A percentile compares a stretch with the other conserved stretches of the same genome.
These are phyloP conservation scores for Diversispora eburnea DNA, from an alignment of 192 early-diverging fungal species.

Conservation along the genomic window DNA sequence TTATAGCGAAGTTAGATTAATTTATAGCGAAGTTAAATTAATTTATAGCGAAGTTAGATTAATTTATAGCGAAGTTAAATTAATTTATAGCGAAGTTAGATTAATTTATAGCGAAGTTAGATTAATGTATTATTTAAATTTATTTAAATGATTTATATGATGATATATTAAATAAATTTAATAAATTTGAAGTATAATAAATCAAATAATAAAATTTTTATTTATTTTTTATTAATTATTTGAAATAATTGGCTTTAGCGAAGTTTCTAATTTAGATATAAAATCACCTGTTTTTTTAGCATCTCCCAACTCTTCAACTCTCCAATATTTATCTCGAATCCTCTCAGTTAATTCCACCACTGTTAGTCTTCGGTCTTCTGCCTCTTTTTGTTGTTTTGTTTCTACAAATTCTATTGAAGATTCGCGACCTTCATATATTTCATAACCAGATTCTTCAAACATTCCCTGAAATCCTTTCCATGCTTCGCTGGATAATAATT, in stretches of 20 bases:
- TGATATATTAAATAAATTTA: too few relatives aligned
- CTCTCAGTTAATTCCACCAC: slow-evolving; percentile 21
- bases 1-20: too few relatives aligned
- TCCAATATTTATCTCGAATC: slow-evolving; percentile 5
- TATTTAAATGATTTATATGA: too few relatives aligned
- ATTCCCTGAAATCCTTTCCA: slow-evolving; percentile 20
- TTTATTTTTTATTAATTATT: too few relatives aligned
- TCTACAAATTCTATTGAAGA: neutral
- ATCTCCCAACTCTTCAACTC: slow-evolving; percentile 13
- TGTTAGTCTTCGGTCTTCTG: slow-evolving; percentile 6
- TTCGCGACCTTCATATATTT: slow-evolving; percentile 16
- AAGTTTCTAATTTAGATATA: slow-evolving; percentile 3
- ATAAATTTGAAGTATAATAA: too few relatives aligned
- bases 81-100: too few relatives aligned
- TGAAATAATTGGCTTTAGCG: neutral
- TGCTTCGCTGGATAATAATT: slow-evolving; percentile 12
- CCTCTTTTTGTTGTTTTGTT: neutral
- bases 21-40: too few relatives aligned
- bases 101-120: too few relatives aligned
- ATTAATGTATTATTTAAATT: too few relatives aligned
- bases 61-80: too few relatives aligned
- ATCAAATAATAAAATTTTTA: too few relatives aligned
- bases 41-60: too few relatives aligned
- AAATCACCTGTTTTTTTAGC: neutral
- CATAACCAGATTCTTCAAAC: slow-evolving; percentile 26